A percentile compares a stretch with the other conserved stretches of the same genome.
Conservation (phyloP, 768 basidiomycete genomes). For the Suillus americanus region DNA sequence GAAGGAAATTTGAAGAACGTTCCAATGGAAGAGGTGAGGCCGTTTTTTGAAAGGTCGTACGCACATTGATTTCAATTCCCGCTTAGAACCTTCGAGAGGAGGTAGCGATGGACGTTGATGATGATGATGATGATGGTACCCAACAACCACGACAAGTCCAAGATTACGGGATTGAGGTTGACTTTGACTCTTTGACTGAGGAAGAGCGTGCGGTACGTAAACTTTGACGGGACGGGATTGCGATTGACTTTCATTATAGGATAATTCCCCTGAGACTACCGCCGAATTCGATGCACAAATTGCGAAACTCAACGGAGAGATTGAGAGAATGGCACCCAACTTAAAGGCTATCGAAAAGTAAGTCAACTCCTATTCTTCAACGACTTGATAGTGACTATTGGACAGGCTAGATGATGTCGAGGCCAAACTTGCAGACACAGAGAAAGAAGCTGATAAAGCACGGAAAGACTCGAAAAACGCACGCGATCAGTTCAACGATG, state of each 20-base stretch:
- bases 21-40: constrained; percentile 88
- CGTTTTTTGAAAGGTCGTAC: not conserved
- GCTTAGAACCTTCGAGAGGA: constrained; percentile 76
- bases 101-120: constrained; percentile 91
- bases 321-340: constrained; percentile 94
- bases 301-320: constrained; percentile 69
- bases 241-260: constrained; percentile 34
- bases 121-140: constrained; percentile 64
- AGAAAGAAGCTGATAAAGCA: constrained; percentile 90
- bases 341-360: constrained; percentile 93
- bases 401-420: constrained; percentile 83
- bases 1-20: constrained; percentile 81
- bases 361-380: constrained; percentile 20
- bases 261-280: constrained; percentile 61
- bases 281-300: constrained; percentile 75
- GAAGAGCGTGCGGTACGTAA: constrained; percentile 65
- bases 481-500: constrained; percentile 88
- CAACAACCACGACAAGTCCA: constrained; percentile 70
- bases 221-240: not conserved
- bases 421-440: constrained; percentile 80
- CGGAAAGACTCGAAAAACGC: constrained; percentile 87
- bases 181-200: constrained; percentile 74
- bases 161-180: constrained; percentile 88
- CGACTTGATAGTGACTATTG: not conserved
- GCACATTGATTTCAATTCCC: constrained; percentile 9